These are phyloP conservation scores for Glebionis coronaria DNA, from an alignment of 129 eudicot species.

Conservation along the genomic window DNA sequence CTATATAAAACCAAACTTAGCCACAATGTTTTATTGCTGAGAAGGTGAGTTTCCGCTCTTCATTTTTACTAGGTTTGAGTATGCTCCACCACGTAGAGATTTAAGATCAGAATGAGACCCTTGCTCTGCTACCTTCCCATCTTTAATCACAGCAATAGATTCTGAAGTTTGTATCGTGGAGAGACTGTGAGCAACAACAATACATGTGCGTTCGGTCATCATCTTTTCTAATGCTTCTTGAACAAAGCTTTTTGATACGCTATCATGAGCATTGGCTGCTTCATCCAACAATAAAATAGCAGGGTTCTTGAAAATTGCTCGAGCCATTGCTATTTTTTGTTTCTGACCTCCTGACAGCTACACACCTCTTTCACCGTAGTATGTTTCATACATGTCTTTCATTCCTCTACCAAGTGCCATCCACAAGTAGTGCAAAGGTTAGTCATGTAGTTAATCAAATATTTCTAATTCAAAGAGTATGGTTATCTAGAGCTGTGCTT, in stretches of 20 bases:
- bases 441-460: background rate
- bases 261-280: constrained; percentile 68
- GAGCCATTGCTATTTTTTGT: too few relatives aligned
- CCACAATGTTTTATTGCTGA: constrained; percentile 14
- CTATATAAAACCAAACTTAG: background rate
- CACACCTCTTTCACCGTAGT: too few relatives aligned
- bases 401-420: too few relatives aligned
- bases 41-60: constrained; percentile 43
- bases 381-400: too few relatives aligned
- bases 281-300: too few relatives aligned
- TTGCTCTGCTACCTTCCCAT: constrained; percentile 63
- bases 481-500: too few relatives aligned
- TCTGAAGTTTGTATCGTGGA: constrained; percentile 65
- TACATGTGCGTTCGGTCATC: constrained; percentile 66
- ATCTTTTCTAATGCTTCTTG: constrained; percentile 76
- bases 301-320: too few relatives aligned
- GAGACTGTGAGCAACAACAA: constrained; percentile 66
- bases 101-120: constrained; percentile 69
- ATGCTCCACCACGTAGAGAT: constrained; percentile 42
- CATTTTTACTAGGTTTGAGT: constrained; percentile 46
- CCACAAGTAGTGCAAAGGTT: too few relatives aligned
- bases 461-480: too few relatives aligned
- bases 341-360: too few relatives aligned
- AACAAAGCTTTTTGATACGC: constrained; percentile 57
- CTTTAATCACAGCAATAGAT: constrained; percentile 60